phyloP scores from a whole-genome alignment of 148 eudicot genomes.

The Diospyros kaki region DNA sequence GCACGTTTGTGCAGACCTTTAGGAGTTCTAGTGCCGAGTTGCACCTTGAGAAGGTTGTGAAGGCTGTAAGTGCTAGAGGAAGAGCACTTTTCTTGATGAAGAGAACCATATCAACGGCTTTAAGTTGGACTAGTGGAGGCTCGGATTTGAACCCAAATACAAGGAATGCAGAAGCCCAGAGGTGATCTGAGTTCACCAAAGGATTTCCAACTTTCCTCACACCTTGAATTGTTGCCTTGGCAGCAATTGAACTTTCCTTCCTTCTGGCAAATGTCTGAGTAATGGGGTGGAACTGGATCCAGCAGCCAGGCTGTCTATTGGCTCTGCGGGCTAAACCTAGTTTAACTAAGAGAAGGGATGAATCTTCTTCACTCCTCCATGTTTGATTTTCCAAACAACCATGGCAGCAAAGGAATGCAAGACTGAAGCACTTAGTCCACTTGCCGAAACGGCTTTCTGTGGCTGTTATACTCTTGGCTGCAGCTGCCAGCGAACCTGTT shows the following conservation, averaged over 20 bases:
- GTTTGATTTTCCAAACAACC: slow-evolving; percentile 39
- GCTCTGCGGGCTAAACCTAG: slow-evolving; percentile 68
- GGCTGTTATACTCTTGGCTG: slow-evolving; percentile 59
- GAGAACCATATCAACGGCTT: slow-evolving; percentile 61
- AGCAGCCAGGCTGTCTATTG: slow-evolving; percentile 44
- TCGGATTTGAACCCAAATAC: slow-evolving; percentile 87
- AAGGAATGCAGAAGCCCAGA: slow-evolving; percentile 85
- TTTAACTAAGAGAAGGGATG: slow-evolving; percentile 60
- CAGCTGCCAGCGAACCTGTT: slow-evolving; percentile 56
- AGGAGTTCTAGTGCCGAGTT: slow-evolving; percentile 72
- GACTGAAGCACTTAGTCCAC: slow-evolving; percentile 61
- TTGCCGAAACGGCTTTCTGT: slow-evolving; percentile 33
- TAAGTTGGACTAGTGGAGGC: slow-evolving; percentile 65
- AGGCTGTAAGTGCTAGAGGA: slow-evolving; percentile 67
- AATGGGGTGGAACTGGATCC: slow-evolving; percentile 74
- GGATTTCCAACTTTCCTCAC: slow-evolving; percentile 60
- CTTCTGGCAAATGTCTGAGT: slow-evolving; percentile 41
- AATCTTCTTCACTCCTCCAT: slow-evolving; percentile 64
- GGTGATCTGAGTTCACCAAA: slow-evolving; percentile 47
- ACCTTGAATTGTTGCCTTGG: slow-evolving; percentile 59
- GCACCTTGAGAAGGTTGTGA: slow-evolving; percentile 71
- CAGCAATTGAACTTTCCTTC: slow-evolving; percentile 38
- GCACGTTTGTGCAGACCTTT: slow-evolving; percentile 72
- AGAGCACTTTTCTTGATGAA: slow-evolving; percentile 72
- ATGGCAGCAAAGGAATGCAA: slow-evolving; percentile 40